A percentile compares a stretch with the other conserved stretches of the same genome.
These are phyloP conservation scores for Leptomonas seymouri DNA, from an alignment of 208 protist genomes.

Conservation along the genomic window DNA sequence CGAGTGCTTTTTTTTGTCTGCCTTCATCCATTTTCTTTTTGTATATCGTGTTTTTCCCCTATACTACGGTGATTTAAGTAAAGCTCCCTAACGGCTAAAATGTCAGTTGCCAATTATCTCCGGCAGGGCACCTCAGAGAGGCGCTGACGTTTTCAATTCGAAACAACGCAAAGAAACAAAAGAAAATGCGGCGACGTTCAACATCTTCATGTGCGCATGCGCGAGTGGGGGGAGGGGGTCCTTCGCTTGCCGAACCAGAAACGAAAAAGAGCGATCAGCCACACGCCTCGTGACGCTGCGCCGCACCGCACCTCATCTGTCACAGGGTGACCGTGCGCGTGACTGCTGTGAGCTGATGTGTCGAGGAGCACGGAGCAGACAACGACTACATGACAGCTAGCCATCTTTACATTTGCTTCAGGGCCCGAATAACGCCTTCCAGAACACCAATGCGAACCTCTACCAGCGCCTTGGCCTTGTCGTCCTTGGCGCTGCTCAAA, in stretches of 20 bases:
- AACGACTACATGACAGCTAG: neutral
- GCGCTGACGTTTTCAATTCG: neutral
- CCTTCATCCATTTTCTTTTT: neutral
- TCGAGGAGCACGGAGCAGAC: neutral
- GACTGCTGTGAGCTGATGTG: neutral
- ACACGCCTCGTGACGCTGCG: too few species aligned
- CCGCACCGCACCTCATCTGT: too few species aligned
- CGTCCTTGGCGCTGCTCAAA: constrained; percentile 67
- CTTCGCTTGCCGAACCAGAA: too few species aligned
- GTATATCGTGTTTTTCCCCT: constrained; percentile 16
- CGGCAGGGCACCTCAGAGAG: constrained; percentile 1
- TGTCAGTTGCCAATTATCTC: neutral
- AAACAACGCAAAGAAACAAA: too few species aligned
- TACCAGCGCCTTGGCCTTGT: constrained; percentile 82
- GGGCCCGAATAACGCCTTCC: constrained; percentile 71
- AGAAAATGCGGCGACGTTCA: too few species aligned
- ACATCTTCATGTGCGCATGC: too few species aligned
- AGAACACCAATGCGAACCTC: constrained; percentile 85
- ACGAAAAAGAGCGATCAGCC: too few species aligned
- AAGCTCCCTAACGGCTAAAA: constrained; percentile 32
- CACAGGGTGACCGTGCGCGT: too few species aligned
- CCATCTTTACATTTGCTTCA: constrained; percentile 39
- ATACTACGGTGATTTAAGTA: constrained; percentile 33
- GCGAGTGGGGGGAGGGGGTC: too few species aligned
- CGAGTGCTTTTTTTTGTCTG: neutral